phyloP scores from a whole-genome alignment of 495 filamentous ascomycete genomes.

The Aspergillus ellipticus region DNA sequence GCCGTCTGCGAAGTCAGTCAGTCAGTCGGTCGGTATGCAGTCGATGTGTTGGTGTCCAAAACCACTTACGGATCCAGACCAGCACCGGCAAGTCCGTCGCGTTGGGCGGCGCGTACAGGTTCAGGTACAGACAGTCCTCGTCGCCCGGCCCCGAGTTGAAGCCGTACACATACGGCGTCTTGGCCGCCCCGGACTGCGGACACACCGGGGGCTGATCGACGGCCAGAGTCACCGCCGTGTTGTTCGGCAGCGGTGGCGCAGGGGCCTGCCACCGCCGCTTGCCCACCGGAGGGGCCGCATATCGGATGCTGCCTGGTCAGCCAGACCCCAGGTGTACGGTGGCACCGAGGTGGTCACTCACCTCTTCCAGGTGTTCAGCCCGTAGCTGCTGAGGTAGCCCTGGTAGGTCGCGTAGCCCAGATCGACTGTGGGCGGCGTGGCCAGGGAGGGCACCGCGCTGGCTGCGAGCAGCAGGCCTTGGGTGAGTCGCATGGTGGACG shows the following conservation, averaged over 20 bases:
- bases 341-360: neutral
- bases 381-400: conserved; percentile 17
- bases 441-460: neutral
- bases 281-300: conserved; percentile 34
- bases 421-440: conserved; percentile 11
- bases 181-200: conserved; percentile 18
- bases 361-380: conserved; percentile 25
- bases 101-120: conserved; percentile 60
- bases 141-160: conserved; percentile 10
- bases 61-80: conserved; percentile 55
- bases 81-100: conserved; percentile 55
- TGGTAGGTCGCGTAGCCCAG: conserved; percentile 21
- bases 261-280: conserved; percentile 37
- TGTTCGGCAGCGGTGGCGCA: conserved; percentile 16
- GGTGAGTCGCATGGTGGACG: neutral
- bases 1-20: conserved; percentile 38
- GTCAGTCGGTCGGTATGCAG: too few relatives aligned
- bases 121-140: conserved; percentile 69
- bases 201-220: conserved; percentile 11
- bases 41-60: too few relatives aligned
- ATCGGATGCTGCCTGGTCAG: conserved; percentile 26
- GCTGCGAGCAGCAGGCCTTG: neutral
- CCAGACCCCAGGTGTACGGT: neutral
- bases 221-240: neutral
- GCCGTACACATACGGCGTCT: conserved; percentile 5